A percentile compares a stretch with the other conserved stretches of the same genome.
These are phyloP conservation scores for Dunaliella sp. DNA, from an alignment of 139 green algal genomes.

Conservation along the genomic window DNA sequence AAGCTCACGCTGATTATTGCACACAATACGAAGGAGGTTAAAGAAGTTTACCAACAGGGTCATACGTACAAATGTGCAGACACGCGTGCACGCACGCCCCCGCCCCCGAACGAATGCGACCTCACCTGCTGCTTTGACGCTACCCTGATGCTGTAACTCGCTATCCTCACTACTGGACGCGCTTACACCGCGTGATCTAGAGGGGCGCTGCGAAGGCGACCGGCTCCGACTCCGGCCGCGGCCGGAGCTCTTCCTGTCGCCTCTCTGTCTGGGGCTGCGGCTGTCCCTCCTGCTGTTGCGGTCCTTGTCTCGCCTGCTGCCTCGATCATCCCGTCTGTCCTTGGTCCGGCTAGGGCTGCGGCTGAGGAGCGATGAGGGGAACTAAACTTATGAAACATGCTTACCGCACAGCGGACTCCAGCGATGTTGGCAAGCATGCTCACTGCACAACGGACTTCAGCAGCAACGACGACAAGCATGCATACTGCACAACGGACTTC, in stretches of 20 bases:
- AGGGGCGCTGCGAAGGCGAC: background rate
- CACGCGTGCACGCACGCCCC: background rate
- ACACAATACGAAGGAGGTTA: too few species aligned
- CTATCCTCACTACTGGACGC: conserved; percentile 2
- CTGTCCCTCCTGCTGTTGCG: background rate
- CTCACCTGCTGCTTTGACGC: background rate
- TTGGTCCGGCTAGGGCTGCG: conserved; percentile 5
- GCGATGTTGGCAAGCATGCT: background rate
- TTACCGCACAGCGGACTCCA: background rate
- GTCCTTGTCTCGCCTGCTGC: background rate
- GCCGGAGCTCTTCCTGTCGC: background rate
- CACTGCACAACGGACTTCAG: background rate
- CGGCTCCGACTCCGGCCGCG: background rate
- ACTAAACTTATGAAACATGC: background rate
- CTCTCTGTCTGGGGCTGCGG: background rate
- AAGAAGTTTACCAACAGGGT: background rate
- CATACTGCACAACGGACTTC: background rate
- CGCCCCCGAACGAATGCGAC: background rate
- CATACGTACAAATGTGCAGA: background rate
- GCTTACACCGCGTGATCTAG: background rate
- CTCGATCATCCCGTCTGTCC: background rate
- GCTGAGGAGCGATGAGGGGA: background rate
- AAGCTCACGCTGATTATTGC: too few species aligned
- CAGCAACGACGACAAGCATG: background rate
- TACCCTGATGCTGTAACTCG: background rate